Percentiles rank a stretch among this genome's conserved stretches.
Conservation (phyloP, 2,329 filamentous ascomycete species). For the Botrytis porri region DNA sequence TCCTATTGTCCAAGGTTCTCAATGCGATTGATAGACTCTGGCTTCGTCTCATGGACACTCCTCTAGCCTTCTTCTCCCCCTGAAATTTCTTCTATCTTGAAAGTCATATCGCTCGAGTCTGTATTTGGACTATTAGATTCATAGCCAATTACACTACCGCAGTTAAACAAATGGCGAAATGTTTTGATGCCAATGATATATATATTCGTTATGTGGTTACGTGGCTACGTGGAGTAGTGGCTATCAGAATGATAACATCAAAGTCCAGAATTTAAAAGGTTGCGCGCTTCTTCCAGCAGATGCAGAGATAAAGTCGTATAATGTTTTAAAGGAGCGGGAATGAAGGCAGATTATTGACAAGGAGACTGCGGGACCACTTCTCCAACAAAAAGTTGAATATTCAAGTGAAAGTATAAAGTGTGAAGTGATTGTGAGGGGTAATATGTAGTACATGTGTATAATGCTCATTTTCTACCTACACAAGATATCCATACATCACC, state of each 20-base stretch:
- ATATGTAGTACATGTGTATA: neutral
- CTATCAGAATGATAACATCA: neutral
- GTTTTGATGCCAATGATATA: neutral
- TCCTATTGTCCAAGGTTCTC: neutral
- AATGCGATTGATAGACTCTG: neutral
- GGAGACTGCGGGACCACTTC: no score
- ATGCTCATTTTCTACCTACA: no score
- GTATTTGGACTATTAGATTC: neutral
- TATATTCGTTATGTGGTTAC: fast-evolving
- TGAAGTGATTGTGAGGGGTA: no score
- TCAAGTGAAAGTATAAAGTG: no score
- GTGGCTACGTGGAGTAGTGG: fast-evolving
- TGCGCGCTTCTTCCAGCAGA: neutral
- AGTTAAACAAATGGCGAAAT: neutral
- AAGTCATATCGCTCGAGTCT: no score
- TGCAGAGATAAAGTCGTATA: no score
- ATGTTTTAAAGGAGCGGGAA: no score
- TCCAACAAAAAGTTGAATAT: no score
- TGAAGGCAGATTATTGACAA: no score
- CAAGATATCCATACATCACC: neutral
- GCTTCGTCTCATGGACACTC: neutral
- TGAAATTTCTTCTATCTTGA: neutral
- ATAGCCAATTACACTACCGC: no score
- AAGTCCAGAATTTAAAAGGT: neutral
- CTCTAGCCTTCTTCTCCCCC: neutral